phyloP scores from a whole-genome alignment of 2,329 filamentous ascomycete species.

The Corniculantispora saksenae region DNA sequence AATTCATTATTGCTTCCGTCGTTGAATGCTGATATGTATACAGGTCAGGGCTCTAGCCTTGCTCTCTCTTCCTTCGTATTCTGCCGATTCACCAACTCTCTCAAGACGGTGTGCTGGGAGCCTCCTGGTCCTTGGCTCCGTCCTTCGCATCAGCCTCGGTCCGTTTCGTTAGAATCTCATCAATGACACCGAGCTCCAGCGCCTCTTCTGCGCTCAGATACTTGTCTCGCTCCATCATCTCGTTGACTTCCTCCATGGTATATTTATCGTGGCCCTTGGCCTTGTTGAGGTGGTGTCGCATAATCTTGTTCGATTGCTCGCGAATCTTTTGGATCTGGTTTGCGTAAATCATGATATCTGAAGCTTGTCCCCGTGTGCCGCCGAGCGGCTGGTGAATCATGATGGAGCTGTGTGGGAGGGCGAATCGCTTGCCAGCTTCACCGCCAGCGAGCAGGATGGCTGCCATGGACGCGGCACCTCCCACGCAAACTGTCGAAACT shows the following conservation, averaged over 20 bases:
- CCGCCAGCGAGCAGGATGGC: constrained; percentile 86
- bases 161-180: constrained; percentile 77
- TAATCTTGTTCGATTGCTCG: constrained; percentile 86
- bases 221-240: constrained; percentile 95
- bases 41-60: neutral
- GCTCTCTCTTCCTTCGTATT: neutral
- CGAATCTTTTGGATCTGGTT: constrained; percentile 92
- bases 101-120: constrained; percentile 17
- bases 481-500: constrained; percentile 92
- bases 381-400: constrained; percentile 98
- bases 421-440: constrained; percentile 79
- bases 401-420: constrained; percentile 87
- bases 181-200: constrained; percentile 84
- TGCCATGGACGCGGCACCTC: constrained; percentile 94
- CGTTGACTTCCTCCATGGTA: constrained; percentile 80
- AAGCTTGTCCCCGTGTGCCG: constrained; percentile 63
- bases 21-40: neutral
- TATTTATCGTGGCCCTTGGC: constrained; percentile 74
- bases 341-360: constrained; percentile 93
- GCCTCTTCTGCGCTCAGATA: constrained; percentile 91
- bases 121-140: constrained; percentile 27
- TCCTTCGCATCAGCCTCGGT: constrained; percentile 40
- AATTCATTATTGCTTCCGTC: neutral
- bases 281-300: constrained; percentile 80
- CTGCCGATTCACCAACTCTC: neutral